Evolutionary conservation across 2,329 filamentous ascomycete species (phyloP).

Genomic region (Cercospora zeae-maydis): DNA sequence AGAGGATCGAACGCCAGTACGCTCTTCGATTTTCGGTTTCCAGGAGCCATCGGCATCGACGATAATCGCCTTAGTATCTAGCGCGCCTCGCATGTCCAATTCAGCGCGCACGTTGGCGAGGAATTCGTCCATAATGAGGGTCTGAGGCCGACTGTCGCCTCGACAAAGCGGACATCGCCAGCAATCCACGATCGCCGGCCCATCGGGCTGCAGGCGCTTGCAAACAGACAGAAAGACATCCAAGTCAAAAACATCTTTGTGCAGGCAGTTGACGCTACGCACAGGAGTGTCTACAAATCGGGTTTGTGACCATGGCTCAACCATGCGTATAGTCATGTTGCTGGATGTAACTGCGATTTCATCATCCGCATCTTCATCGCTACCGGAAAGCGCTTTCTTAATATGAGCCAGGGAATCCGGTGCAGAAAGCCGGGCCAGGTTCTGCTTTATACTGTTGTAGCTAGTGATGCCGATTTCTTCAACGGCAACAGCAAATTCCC

Average conservation of each 20-base stretch:
- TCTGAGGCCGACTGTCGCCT: slow-evolving; percentile 69
- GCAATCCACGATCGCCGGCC: slow-evolving; percentile 54
- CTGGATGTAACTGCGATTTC: slow-evolving; percentile 43
- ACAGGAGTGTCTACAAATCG: slow-evolving; percentile 66
- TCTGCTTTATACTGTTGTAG: slow-evolving; percentile 39
- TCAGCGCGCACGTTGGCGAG: slow-evolving; percentile 59
- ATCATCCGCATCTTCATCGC: slow-evolving; percentile 53
- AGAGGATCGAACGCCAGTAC: slow-evolving; percentile 28
- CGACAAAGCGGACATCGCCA: slow-evolving; percentile 88
- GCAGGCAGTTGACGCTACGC: slow-evolving; percentile 65
- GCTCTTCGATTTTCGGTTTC: slow-evolving; percentile 41
- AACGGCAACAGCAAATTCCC: slow-evolving; percentile 62
- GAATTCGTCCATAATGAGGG: slow-evolving; percentile 71
- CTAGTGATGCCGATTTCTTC: slow-evolving; percentile 62
- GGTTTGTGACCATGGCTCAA: slow-evolving; percentile 46
- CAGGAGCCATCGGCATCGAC: slow-evolving; percentile 64
- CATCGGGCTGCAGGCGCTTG: slow-evolving; percentile 38
- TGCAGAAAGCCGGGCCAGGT: slow-evolving; percentile 39
- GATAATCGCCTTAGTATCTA: slow-evolving; percentile 57
- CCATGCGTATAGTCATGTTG: slow-evolving; percentile 43
- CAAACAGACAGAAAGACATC: slow-evolving; percentile 73
- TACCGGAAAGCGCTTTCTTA: slow-evolving; percentile 44
- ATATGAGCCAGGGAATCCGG: slow-evolving; percentile 57
- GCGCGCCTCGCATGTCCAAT: slow-evolving; percentile 35
- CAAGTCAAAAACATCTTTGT: slow-evolving; percentile 88